These are phyloP conservation scores for Metarhizium brunneum DNA, from an alignment of 2,329 filamentous ascomycete species.

Conservation along the genomic window DNA sequence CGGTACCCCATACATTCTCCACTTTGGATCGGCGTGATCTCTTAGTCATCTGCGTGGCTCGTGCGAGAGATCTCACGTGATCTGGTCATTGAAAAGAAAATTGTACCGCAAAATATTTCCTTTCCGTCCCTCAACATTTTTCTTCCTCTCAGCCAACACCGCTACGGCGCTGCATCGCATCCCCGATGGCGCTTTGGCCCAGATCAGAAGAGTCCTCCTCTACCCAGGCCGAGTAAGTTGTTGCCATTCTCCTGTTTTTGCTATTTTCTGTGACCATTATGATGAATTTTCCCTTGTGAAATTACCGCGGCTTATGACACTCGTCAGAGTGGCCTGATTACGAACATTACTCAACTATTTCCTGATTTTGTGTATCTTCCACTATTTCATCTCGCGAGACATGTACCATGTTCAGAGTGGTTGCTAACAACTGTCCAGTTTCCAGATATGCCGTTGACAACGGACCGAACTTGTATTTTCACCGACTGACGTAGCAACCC, in stretches of 20 bases:
- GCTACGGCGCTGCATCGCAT: not conserved
- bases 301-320: constrained; percentile 6
- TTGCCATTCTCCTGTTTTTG: not conserved
- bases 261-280: not conserved
- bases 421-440: not conserved
- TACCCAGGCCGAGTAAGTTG: not conserved
- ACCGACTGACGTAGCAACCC: too few relatives aligned
- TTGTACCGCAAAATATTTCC: too few relatives aligned
- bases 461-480: too few relatives aligned
- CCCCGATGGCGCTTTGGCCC: not conserved
- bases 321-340: constrained; percentile 4
- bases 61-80: too few relatives aligned
- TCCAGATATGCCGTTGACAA: not conserved
- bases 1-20: too few relatives aligned
- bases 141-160: not conserved
- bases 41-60: too few relatives aligned
- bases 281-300: constrained; percentile 7
- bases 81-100: too few relatives aligned
- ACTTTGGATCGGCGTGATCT: too few relatives aligned
- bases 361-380: not conserved
- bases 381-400: not conserved
- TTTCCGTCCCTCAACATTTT: not conserved
- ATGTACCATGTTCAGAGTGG: not conserved
- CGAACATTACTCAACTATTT: not conserved
- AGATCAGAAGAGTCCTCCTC: not conserved